Evolutionary conservation across 129 eudicot genomes (phyloP).

Genomic region (Artemisia tridentata): DNA sequence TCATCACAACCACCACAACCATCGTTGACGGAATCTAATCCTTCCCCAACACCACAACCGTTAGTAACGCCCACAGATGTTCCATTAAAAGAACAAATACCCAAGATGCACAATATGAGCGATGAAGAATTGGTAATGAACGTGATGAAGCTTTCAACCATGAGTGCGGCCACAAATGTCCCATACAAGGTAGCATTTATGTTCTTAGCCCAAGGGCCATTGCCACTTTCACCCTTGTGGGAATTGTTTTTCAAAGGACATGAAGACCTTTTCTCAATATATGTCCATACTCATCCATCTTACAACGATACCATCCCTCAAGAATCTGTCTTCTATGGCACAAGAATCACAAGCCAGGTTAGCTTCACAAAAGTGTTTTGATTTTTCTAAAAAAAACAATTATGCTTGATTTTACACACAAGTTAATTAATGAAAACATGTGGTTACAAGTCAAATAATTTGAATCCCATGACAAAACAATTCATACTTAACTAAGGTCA

Average conservation of each 20-base stretch:
- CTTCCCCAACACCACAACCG: not conserved
- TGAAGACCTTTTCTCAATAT: constrained; percentile 38
- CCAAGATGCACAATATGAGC: constrained; percentile 45
- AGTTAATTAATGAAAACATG: no score
- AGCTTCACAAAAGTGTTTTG: constrained; percentile 7
- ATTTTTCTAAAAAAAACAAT: not conserved
- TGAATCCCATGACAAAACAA: no score
- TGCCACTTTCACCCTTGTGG: constrained; percentile 53
- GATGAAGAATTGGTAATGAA: constrained; percentile 53
- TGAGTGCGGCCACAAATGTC: not conserved
- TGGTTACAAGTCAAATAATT: not conserved
- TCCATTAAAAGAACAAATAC: constrained; percentile 13
- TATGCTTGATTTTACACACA: no score
- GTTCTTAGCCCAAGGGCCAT: constrained; percentile 46
- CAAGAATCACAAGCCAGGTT: constrained; percentile 48
- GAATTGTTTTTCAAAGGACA: constrained; percentile 47
- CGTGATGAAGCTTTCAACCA: constrained; percentile 27
- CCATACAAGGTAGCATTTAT: constrained; percentile 41
- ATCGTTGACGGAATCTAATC: not conserved
- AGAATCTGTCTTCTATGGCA: constrained; percentile 41
- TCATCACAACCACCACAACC: constrained; percentile 12
- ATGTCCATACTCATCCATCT: constrained; percentile 44
- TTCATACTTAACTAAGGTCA: no score
- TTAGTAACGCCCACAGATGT: not conserved
- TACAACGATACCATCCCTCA: constrained; percentile 30